phyloP scores from a whole-genome alignment of 192 early-diverging fungal species.

The Dissophora globulifera region DNA sequence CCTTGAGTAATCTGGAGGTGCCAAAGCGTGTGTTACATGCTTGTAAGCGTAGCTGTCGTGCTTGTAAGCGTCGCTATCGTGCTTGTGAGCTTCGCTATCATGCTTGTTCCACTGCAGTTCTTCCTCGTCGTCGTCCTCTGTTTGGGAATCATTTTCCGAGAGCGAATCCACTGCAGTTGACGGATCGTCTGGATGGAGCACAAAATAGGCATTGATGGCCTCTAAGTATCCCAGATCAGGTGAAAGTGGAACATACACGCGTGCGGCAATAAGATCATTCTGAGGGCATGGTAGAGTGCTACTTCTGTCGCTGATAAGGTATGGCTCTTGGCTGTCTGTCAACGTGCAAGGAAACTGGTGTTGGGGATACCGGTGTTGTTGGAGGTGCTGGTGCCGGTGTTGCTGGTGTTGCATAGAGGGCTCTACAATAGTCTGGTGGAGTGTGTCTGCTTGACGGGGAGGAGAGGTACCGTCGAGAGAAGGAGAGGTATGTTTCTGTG shows the following conservation, averaged over 20 bases:
- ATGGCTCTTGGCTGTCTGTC: not conserved
- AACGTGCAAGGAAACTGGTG: not conserved
- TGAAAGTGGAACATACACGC: not conserved
- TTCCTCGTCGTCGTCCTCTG: constrained; percentile 21
- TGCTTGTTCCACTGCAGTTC: too few species aligned
- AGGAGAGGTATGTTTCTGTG: not conserved
- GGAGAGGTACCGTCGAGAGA: not conserved
- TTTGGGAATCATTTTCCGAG: not conserved
- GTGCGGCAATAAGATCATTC: too few species aligned
- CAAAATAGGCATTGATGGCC: constrained; percentile 20
- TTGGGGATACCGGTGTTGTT: too few species aligned
- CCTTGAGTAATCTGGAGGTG: too few species aligned
- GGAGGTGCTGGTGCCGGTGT: too few species aligned
- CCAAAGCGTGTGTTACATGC: too few species aligned
- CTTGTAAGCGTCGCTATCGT: not conserved
- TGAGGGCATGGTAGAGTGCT: too few species aligned
- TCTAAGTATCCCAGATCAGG: constrained; percentile 25
- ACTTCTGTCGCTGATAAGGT: too few species aligned
- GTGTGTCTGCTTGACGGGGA: not conserved
- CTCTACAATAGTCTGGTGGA: not conserved
- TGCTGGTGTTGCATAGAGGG: not conserved
- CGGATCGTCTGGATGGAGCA: not conserved
- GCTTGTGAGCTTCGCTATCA: not conserved
- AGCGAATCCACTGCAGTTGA: not conserved
- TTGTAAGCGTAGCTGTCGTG: not conserved